Base-by-base conservation (phyloP, 169 alveolate genomes). In the Ichthyophthirius multifiliis region DNA sequence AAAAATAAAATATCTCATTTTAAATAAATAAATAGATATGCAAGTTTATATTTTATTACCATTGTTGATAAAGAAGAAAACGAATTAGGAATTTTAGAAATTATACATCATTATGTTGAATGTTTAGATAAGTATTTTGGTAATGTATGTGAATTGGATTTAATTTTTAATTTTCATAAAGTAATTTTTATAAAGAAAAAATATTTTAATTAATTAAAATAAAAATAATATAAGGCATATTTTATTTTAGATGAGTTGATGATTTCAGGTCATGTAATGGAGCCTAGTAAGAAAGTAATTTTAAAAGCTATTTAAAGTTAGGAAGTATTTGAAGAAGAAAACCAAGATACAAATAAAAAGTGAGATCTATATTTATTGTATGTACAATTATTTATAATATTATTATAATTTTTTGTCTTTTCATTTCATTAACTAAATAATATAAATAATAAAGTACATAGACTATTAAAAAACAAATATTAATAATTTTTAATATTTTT, bases 131-230 rank as follows among this genome's bases (percentile, higher is more conserved):
- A 98, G 64, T 98, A 99, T 87, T 99, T 99, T 88, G 99, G 99
- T 18, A 98, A 98, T 84, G 99, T 99, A 20, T 99, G 99, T 86
- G 99, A 99, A 89, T 91, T 98, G 82, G 99, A 99, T 84, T 87
- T 99, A 82, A 98, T 99, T 45, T 99, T 98, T 94, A 98, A 98
- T 86, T 98, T 98, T 75, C 99, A 98, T 90, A 97, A 97, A 92
- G 98, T 94, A 67, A 46, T 9, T 2, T 55, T 5, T 10, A 2
- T 34, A 23, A 31, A 5, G n/a, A 12, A n/a, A 32, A 23, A 23
- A 71, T 20, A 74, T 41, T 20, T 18, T 75, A 4, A 47, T 9
- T 83, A 89, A 94, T 97, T 98, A 13, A 90, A 96, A 81, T 93
- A 92, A 82, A 82, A 93, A n/a, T 65, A 94, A 74, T 97, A 96